phyloP scores from a whole-genome alignment of 805 yeast species.

The Tetrapisispora taiwanensis region DNA sequence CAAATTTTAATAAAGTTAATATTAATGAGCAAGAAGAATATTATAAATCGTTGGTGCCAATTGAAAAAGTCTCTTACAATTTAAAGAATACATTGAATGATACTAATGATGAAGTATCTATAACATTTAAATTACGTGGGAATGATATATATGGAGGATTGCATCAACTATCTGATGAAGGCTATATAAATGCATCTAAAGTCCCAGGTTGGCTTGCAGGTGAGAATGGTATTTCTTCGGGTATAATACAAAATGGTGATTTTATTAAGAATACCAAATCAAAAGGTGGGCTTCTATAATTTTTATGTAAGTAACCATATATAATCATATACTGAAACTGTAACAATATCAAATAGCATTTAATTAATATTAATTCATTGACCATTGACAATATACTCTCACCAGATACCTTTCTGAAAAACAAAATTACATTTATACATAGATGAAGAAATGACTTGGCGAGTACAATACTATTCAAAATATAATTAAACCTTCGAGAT shows the following conservation, averaged over 20 bases:
- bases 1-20: background rate
- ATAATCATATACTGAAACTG: too few species aligned
- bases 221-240: conserved; percentile 50
- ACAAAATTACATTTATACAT: too few species aligned
- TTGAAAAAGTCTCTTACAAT: conserved; percentile 41
- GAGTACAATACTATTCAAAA: too few species aligned
- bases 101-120: conserved; percentile 16
- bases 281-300: conserved; percentile 16
- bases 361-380: too few species aligned
- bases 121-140: conserved; percentile 41
- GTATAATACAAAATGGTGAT: conserved; percentile 34
- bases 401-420: too few species aligned
- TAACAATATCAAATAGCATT: too few species aligned
- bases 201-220: conserved; percentile 77
- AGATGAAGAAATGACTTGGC: too few species aligned
- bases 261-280: conserved; percentile 14
- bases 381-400: too few species aligned
- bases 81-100: conserved; percentile 28
- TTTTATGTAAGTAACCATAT: too few species aligned
- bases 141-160: conserved; percentile 70
- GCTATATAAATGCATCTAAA: conserved; percentile 39
- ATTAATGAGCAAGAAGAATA: conserved; percentile 1
- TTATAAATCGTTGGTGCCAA: conserved; percentile 45
- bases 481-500: too few species aligned
- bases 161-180: conserved; percentile 50